A percentile compares a stretch with the other conserved stretches of the same genome.
These are phyloP conservation scores for Aspergillus fructus DNA, from an alignment of 2,329 filamentous ascomycete genomes.

Conservation along the genomic window DNA sequence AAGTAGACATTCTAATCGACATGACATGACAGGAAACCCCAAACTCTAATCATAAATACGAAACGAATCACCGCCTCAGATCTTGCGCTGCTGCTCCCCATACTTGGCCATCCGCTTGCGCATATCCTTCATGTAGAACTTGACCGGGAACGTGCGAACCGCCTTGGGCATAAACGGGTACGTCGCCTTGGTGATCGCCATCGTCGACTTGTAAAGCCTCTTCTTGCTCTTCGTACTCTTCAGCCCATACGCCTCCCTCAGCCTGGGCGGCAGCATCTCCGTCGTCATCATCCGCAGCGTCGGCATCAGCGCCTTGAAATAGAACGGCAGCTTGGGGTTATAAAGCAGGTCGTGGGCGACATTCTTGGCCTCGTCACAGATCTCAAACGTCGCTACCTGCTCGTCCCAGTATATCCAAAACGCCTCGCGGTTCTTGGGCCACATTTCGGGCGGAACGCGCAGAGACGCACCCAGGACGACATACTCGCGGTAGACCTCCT, in stretches of 20 bases:
- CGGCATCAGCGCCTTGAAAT: slow-evolving; percentile 26
- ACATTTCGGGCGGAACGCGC: slow-evolving; percentile 35
- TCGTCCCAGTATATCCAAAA: slow-evolving; percentile 43
- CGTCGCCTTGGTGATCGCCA: slow-evolving; percentile 33
- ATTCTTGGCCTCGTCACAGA: slow-evolving; percentile 30
- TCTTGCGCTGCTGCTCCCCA: slow-evolving; percentile 5
- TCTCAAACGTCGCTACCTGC: slow-evolving; percentile 32
- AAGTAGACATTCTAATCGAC: background rate
- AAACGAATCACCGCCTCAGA: background rate
- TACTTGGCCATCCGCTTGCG: slow-evolving; percentile 16
- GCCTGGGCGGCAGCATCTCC: slow-evolving; percentile 34
- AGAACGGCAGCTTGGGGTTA: slow-evolving; percentile 27
- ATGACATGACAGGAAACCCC: background rate
- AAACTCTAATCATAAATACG: background rate
- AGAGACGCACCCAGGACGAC: slow-evolving; percentile 27
- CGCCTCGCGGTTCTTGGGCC: slow-evolving; percentile 34
- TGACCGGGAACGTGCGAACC: slow-evolving; percentile 30
- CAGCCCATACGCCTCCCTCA: slow-evolving; percentile 36
- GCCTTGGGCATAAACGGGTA: slow-evolving; percentile 35
- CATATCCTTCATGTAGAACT: slow-evolving; percentile 32
- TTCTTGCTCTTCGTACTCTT: slow-evolving; percentile 27
- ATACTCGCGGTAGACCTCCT: slow-evolving; percentile 30
- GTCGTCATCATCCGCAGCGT: slow-evolving; percentile 30
- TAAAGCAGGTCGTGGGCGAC: slow-evolving; percentile 30
- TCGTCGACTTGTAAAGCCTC: slow-evolving; percentile 29